Evolutionary conservation across 2,329 filamentous ascomycete species (phyloP), one percentile per base, ranked within the genome.

Genomic region (Acephala macrosclerotiorum): DNA sequence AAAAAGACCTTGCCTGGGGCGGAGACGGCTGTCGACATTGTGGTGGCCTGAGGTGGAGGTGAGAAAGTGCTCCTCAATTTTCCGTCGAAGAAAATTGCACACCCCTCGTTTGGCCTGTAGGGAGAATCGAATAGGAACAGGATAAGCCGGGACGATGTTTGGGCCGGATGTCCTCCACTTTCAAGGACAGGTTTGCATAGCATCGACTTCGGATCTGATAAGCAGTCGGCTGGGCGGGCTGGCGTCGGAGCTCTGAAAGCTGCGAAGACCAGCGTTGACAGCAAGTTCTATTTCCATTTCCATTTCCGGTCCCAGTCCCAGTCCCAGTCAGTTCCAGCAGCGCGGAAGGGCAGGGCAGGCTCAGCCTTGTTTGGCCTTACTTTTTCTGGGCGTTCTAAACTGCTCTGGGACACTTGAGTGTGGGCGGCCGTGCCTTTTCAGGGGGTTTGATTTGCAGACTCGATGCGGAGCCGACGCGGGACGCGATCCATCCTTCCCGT

Each of bases 1-100:
- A 98, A 87, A 70, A 99, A 87, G 67, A 99, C 96, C 83, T 99
- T 99, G 73, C 96, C 96, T 20, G 96, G 96, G 25, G 96, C 95
- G 69, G 96, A 98, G 71, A 97, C 87, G 75, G 73, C 75, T 1
- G 74, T 76, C 5, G 68, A 55, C 45, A 45, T 61, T 58, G 53
- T 58, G 29, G 53, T 66, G 64, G 55, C 47, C 36, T 58, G 60
- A 62, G 60, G 49, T 20, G 49, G 49, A 53, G 25, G 49, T 26
- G 25, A 16, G 49, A 53, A 25, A 29, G 2, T 16, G 49, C 25
- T 53, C 25, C 22, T 18, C 33, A 53, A 29, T 53, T 53, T 53
- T 53, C 25, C 49, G 49, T 29, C 45, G n/a, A 22, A 18, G 45
- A 20, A n/a, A 29, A 12, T 26, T 29, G 11, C 14, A 53, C 29